Conservation (phyloP, 768 basidiomycete genomes). For the Trametes cubensis region DNA sequence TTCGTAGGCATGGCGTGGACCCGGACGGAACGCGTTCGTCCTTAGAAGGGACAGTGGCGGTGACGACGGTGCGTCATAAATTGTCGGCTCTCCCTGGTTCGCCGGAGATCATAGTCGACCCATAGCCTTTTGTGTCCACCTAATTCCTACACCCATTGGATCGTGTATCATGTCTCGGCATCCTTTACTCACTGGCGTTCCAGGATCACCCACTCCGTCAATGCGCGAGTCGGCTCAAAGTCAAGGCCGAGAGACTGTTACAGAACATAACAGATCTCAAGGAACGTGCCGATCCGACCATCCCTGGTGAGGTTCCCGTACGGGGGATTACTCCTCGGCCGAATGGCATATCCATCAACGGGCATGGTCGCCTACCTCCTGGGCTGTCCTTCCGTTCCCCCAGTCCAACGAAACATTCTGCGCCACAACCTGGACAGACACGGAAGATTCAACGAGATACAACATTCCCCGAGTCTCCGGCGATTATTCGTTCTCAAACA, state of each 20-base stretch:
- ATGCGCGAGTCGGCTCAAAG: constrained; percentile 77
- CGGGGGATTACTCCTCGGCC: constrained; percentile 28
- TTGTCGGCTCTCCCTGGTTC: not conserved
- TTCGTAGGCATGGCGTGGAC: no score
- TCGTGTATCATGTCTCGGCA: not conserved
- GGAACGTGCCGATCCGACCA: constrained; percentile 72
- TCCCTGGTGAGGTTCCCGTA: constrained; percentile 49
- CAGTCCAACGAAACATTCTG: constrained; percentile 28
- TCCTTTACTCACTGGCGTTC: not conserved
- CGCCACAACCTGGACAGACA: constrained; percentile 26
- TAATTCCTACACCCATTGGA: not conserved
- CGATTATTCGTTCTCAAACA: constrained; percentile 67
- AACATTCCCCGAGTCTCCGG: constrained; percentile 66
- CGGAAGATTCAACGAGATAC: constrained; percentile 43
- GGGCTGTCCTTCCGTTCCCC: constrained; percentile 41
- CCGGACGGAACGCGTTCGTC: no score
- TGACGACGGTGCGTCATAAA: not conserved
- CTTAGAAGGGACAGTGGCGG: no score
- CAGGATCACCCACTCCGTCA: constrained; percentile 88
- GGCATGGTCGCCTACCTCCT: constrained; percentile 47
- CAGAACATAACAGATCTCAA: constrained; percentile 88
- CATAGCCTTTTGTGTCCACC: no score
- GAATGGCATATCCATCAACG: constrained; percentile 42
- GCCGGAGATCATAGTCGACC: not conserved
- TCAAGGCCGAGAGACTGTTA: constrained; percentile 84